Percentiles rank a stretch among this genome's conserved stretches.
phyloP scores from a whole-genome alignment of 768 basidiomycete genomes.

The Serendipita vermifera region DNA sequence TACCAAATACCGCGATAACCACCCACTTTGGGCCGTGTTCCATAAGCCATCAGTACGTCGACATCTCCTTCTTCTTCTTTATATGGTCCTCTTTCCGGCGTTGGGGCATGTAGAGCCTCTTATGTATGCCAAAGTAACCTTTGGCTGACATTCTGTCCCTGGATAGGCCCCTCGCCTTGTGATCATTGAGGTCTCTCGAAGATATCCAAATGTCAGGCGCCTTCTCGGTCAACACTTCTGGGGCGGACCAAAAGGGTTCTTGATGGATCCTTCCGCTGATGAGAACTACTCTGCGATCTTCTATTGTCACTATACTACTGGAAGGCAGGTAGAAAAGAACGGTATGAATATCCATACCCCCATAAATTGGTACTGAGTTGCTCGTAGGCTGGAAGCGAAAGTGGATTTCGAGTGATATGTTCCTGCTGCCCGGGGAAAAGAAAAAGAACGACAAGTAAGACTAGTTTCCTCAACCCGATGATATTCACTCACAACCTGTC shows the following conservation, averaged over 20 bases:
- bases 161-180: background rate
- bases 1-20: no score
- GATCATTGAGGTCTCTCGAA: constrained; percentile 7
- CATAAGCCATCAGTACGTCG: no score
- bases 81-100: no score
- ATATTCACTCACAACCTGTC: no score
- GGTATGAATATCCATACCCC: background rate
- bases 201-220: background rate
- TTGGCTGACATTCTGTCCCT: background rate
- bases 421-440: no score
- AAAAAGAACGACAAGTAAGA: no score
- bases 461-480: no score
- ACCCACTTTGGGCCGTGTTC: background rate
- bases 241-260: background rate
- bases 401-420: no score
- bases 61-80: no score
- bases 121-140: background rate
- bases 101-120: background rate
- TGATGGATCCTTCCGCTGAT: background rate
- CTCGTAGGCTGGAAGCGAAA: constrained; percentile 4
- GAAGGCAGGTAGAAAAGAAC: constrained; percentile 6
- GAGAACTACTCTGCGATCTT: constrained; percentile 1
- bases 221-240: background rate
- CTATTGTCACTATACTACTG: background rate
- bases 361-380: background rate